Evolutionary conservation across 1,284 basidiomycete genomes (phyloP), one percentile per base, ranked within the genome.

Genomic region (Ceratobasidium sp.): DNA sequence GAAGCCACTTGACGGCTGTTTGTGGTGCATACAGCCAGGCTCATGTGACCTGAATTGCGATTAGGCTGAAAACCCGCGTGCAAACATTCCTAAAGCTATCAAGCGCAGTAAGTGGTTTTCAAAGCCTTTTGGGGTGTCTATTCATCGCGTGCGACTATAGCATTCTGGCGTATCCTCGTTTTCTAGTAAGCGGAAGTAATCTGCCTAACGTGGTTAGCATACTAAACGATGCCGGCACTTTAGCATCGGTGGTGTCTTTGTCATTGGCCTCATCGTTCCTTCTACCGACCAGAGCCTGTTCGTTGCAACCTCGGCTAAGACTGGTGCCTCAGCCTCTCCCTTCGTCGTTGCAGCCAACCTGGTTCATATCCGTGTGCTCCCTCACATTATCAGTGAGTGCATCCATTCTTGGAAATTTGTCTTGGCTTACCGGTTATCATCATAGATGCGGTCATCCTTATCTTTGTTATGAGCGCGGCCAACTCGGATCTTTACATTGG

Each of bases 241-340:
- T 38, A 57, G 64, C 76, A 83, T 90, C 43, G 86, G 87, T 28
- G 87, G 85, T 43, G 88, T 88, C 21, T 90, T 93, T 74, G 87
- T 91, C 50, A 88, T 92, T 78, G 86, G 89, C 38, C 82, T 92
- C 77, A 84, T 89, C 70, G 90, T 87, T 32, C 82, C 78, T 46
- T 82, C 77, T 76, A 85, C 78, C 76, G 79, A 76, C 59, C 72
- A 73, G 54, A 74, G 77, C n/a, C 82, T 90, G 7, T 88, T 89
- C 78, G 81, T 85, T 47, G 88, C 87, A 7, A 88, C 85, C 64
- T 87, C 86, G 75, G 84, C 87, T 11, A 88, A 86, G 75, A 82
- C 85, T 43, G 89, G 89, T 64, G 87, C 89, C 14, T 87, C 89
- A 16, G 91, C 92, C 3, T 93, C 90, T 59, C 92, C 92, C 0